Conservation (phyloP, 352 stramenopile genomes). For the Phytophthora aleatoria region DNA sequence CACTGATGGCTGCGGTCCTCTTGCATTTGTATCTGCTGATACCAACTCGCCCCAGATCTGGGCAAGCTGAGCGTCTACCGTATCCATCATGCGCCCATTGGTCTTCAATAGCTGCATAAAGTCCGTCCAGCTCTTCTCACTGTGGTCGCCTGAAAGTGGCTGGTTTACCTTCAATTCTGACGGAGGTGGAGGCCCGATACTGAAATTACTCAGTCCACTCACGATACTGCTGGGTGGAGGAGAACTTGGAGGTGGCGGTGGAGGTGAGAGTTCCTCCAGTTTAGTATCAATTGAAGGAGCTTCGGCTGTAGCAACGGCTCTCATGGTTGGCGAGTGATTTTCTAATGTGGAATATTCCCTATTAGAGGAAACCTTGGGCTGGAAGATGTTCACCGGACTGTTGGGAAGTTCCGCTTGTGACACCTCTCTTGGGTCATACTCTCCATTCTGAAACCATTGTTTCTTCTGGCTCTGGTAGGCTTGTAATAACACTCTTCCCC, state of each 20-base stretch:
- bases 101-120: conserved; percentile 46
- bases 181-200: conserved; percentile 23
- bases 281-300: conserved; percentile 33
- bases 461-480: conserved; percentile 57
- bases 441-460: conserved; percentile 21
- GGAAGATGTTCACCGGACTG: conserved; percentile 25
- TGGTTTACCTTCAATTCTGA: conserved; percentile 30
- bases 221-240: conserved; percentile 19
- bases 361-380: conserved; percentile 8
- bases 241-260: conserved; percentile 9
- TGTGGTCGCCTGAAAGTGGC: conserved; percentile 22
- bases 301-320: conserved; percentile 3
- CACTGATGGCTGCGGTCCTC: conserved; percentile 24
- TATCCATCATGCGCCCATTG: conserved; percentile 34
- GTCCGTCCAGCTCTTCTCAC: conserved; percentile 38
- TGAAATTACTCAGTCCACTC: conserved; percentile 30
- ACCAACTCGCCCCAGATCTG: conserved; percentile 34
- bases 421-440: conserved; percentile 9
- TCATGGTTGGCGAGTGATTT: conserved; percentile 20
- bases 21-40: conserved; percentile 9
- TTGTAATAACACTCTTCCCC: conserved; percentile 46
- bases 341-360: conserved; percentile 17
- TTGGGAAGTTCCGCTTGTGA: background rate
- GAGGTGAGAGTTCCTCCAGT: conserved; percentile 1
- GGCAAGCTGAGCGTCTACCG: conserved; percentile 31